Base-by-base conservation (phyloP, 345 rosid species). In the Nasturtium officinale region DNA sequence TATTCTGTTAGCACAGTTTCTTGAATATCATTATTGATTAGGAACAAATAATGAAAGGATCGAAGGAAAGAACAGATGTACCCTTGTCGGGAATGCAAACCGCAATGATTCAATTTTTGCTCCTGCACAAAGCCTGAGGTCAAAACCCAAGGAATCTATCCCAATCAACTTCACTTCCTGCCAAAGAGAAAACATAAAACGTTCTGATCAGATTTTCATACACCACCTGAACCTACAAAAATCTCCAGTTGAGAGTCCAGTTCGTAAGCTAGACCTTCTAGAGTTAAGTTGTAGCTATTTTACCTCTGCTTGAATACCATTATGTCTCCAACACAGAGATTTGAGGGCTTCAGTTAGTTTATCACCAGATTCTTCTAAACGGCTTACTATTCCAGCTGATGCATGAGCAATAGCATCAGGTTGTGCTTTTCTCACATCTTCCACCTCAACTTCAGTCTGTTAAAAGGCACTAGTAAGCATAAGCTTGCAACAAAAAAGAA, bases 281-380 rank as follows among this genome's bases (percentile, higher is more conserved):
- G 45, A 57, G 65, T 59, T 25, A 28, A 21, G 35, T 35, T 61
- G 46, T 61, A 63, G 52, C 26, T 17, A 43, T 8, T 3, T 83
- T 87, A 95, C 99, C 97, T 95, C 97, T 23, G 86, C 96, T 79
- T 84, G 96, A 53, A 95, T 82, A 51, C 92, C 86, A 77, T 88
- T 88, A 65, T 84, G 81, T 84, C 90, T 87, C 83, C 87, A 91
- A 75, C 99, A 89, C 54, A 95, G 62, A 58, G 97, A 87, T 61
- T 73, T 87, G 42, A 95, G 85, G 28, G 96, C 94, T 75, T 86
- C 84, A 0, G 74, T 71, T 32, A 85, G 75, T 65, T 84, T 86
- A 59, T 87, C 93, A 71, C 93, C 89, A 45, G 80, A 84, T 61
- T 87, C 89, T 79, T 91, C 88, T 57, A 91, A 67, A 5, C 78